These are phyloP conservation scores for Leccinum longicurvipes DNA, from an alignment of 768 basidiomycete species.

Conservation along the genomic window DNA sequence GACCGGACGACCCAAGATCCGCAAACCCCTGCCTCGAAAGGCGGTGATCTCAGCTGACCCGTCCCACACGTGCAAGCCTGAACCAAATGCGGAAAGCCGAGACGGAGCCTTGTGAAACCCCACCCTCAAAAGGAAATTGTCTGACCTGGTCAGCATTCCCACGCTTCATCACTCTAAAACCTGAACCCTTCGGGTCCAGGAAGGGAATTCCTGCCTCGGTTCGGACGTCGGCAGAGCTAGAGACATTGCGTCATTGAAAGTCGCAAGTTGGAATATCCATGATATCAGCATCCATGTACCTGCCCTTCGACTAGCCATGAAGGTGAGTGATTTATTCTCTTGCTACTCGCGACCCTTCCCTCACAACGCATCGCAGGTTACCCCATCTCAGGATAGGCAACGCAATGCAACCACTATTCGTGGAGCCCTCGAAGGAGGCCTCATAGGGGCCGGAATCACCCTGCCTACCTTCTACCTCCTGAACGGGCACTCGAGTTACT, in stretches of 20 bases:
- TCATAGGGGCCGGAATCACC: conserved; percentile 46
- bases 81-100: too few relatives aligned
- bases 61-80: too few relatives aligned
- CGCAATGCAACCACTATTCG: conserved; percentile 55
- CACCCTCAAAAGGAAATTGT: too few relatives aligned
- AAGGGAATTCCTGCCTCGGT: not conserved
- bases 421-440: conserved; percentile 61
- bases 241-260: not conserved
- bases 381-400: conserved; percentile 37
- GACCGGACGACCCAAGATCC: too few relatives aligned
- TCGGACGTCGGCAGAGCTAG: conserved; percentile 1
- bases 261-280: not conserved
- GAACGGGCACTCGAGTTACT: conserved; percentile 52
- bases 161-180: too few relatives aligned
- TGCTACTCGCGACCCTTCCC: not conserved
- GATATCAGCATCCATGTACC: not conserved
- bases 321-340: conserved; percentile 2
- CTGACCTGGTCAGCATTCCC: too few relatives aligned
- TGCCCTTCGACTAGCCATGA: conserved; percentile 10
- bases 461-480: conserved; percentile 54
- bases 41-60: too few relatives aligned
- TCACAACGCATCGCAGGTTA: conserved; percentile 12
- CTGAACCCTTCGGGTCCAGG: too few relatives aligned
- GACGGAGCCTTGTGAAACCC: too few relatives aligned
- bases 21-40: too few relatives aligned